A percentile compares a stretch with the other conserved stretches of the same genome.
Evolutionary conservation across 2,329 filamentous ascomycete genomes (phyloP).

Genomic region (Fusarium burgessii): DNA sequence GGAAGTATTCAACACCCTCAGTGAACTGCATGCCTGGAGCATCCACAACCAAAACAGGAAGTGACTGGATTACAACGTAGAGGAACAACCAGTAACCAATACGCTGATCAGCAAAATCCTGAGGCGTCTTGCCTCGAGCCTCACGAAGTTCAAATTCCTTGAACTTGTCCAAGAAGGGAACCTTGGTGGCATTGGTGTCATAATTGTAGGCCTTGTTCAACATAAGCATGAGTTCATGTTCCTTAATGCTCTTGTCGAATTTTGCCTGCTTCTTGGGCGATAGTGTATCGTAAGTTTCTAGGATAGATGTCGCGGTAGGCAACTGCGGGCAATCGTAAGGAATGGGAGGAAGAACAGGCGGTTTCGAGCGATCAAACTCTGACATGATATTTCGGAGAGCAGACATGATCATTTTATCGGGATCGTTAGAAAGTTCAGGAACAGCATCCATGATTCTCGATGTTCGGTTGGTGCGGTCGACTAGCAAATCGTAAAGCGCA

Average conservation of each 20-base stretch:
- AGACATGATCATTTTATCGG: constrained; percentile 71
- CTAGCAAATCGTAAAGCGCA: constrained; percentile 87
- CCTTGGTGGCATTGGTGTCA: constrained; percentile 69
- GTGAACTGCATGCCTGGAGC: constrained; percentile 76
- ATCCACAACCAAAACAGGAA: constrained; percentile 83
- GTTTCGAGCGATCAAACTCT: constrained; percentile 90
- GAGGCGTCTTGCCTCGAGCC: constrained; percentile 70
- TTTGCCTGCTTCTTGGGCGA: constrained; percentile 81
- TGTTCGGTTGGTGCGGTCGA: constrained; percentile 82
- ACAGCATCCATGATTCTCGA: constrained; percentile 80
- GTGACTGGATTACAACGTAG: constrained; percentile 80
- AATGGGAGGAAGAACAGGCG: constrained; percentile 89
- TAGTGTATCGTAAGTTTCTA: constrained; percentile 72
- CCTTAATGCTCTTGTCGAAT: constrained; percentile 78
- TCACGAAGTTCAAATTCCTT: constrained; percentile 78
- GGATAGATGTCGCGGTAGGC: constrained; percentile 75
- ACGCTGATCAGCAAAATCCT: constrained; percentile 77
- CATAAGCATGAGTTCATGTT: constrained; percentile 80
- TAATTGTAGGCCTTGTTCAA: constrained; percentile 86
- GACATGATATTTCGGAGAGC: constrained; percentile 83
- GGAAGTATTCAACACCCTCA: constrained; percentile 83
- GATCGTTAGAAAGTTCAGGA: constrained; percentile 65
- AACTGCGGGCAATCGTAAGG: constrained; percentile 89
- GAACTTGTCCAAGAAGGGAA: constrained; percentile 77
- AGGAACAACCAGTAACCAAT: constrained; percentile 86